Evolutionary conservation across 805 yeast species (phyloP).

Genomic region (Kodamaea restingae): DNA sequence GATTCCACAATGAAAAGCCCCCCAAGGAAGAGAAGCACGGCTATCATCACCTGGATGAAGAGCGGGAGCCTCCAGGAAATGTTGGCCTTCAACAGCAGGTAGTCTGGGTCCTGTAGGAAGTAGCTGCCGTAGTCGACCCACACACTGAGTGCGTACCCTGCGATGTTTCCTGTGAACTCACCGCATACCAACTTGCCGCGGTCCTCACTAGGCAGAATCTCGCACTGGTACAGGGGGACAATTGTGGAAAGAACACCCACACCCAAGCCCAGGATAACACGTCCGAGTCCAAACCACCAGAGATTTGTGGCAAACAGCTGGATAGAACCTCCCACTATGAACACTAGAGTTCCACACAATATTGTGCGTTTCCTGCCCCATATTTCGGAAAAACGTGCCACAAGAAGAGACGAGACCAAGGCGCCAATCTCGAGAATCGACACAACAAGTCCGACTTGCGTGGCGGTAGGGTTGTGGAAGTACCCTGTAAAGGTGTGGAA

Average conservation of each 20-base stretch:
- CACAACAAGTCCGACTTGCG: constrained; percentile 79
- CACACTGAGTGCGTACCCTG: constrained; percentile 77
- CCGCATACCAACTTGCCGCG: constrained; percentile 83
- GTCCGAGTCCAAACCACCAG: constrained; percentile 60
- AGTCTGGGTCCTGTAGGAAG: constrained; percentile 49
- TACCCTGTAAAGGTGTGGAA: constrained; percentile 65
- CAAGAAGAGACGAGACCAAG: constrained; percentile 67
- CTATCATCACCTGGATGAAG: constrained; percentile 71
- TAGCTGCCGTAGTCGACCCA: constrained; percentile 84
- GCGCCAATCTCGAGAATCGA: constrained; percentile 90
- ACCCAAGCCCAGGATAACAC: constrained; percentile 80
- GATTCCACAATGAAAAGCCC: constrained; percentile 79
- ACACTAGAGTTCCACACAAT: constrained; percentile 70
- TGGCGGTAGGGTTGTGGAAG: constrained; percentile 69
- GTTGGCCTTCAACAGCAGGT: constrained; percentile 35
- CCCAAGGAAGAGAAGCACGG: constrained; percentile 63
- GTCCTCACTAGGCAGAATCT: constrained; percentile 81
- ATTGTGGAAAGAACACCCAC: constrained; percentile 81
- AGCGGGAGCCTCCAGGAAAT: constrained; percentile 77
- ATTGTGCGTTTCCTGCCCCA: constrained; percentile 80
- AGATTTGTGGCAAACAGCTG: constrained; percentile 62
- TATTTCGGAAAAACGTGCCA: constrained; percentile 73
- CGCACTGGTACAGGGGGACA: constrained; percentile 85
- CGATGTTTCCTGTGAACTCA: constrained; percentile 81
- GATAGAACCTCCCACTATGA: constrained; percentile 72